Evolutionary conservation across 75 land plant genomes (phyloP).

Genomic region (Picea sitchensis): DNA sequence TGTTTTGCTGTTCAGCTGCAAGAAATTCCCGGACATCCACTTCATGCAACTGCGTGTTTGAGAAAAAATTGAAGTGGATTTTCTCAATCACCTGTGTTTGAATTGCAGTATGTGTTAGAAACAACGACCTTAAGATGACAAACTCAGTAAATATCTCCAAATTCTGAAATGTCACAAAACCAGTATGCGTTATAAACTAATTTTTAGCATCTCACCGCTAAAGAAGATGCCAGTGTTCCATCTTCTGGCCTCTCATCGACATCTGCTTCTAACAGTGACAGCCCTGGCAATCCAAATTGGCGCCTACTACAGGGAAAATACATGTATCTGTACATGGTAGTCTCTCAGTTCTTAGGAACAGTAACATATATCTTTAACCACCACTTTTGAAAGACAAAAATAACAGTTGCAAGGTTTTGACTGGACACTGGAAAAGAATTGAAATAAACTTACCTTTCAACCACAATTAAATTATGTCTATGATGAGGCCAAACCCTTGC

Average conservation of each 20-base stretch:
- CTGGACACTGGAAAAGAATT: background rate
- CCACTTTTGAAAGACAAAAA: background rate
- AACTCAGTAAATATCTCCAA: conserved; percentile 1
- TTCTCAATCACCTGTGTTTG: conserved; percentile 83
- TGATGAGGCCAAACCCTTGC: conserved; percentile 98
- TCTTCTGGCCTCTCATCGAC: conserved; percentile 95
- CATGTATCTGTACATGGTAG: conserved; percentile 61
- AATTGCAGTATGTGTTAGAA: background rate
- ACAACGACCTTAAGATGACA: background rate
- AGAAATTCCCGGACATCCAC: conserved; percentile 92
- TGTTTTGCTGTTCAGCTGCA: conserved; percentile 69
- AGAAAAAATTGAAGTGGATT: conserved; percentile 77
- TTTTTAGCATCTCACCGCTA: conserved; percentile 46
- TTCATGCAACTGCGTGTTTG: conserved; percentile 54
- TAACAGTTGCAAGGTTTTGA: background rate
- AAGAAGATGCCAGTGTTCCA: conserved; percentile 90
- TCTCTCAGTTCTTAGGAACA: background rate
- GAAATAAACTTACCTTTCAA: conserved; percentile 63
- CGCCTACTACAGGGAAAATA: conserved; percentile 98
- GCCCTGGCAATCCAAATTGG: conserved; percentile 93
- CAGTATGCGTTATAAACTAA: background rate
- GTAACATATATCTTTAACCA: background rate
- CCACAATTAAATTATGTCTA: conserved; percentile 84
- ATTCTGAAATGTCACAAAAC: conserved; percentile 1
- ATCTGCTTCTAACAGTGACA: conserved; percentile 94